Percentiles rank a stretch among this genome's conserved stretches.
Conservation (phyloP, 352 stramenopile species). For the Pilasporangium apinafurcum region DNA sequence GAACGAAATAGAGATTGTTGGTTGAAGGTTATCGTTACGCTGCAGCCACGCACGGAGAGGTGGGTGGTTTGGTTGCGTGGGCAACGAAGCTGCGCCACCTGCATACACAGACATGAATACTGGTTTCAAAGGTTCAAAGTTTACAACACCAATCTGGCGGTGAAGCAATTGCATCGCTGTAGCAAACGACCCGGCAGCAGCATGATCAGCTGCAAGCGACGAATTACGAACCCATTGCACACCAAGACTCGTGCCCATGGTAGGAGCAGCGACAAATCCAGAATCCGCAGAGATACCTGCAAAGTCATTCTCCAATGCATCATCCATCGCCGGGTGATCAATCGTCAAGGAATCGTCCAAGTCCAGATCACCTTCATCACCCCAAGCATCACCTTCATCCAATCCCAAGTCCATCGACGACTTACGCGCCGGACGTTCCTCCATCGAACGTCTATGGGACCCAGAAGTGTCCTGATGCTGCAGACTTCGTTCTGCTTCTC, state of each 20-base stretch:
- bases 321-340: conserved; percentile 34
- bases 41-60: conserved; percentile 76
- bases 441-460: conserved; percentile 14
- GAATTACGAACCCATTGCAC: conserved; percentile 95
- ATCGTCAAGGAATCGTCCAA: conserved; percentile 72
- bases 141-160: conserved; percentile 97
- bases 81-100: conserved; percentile 71
- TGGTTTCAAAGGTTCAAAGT: conserved; percentile 94
- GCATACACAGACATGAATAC: conserved; percentile 85
- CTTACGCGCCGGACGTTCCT: conserved; percentile 47
- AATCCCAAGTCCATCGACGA: conserved; percentile 67
- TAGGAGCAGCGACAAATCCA: conserved; percentile 89
- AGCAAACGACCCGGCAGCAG: conserved; percentile 93
- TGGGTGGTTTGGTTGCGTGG: conserved; percentile 78
- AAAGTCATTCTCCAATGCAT: conserved; percentile 56
- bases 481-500: conserved; percentile 62
- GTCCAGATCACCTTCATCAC: conserved; percentile 83
- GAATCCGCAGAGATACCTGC: conserved; percentile 13
- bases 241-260: conserved; percentile 82
- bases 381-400: conserved; percentile 73
- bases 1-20: conserved; percentile 87
- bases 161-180: conserved; percentile 98
- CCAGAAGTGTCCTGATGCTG: conserved; percentile 42
- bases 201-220: conserved; percentile 96
- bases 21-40: conserved; percentile 83